phyloP scores from a whole-genome alignment of 305 asterid genomes.

The Fraxinus greggii region DNA sequence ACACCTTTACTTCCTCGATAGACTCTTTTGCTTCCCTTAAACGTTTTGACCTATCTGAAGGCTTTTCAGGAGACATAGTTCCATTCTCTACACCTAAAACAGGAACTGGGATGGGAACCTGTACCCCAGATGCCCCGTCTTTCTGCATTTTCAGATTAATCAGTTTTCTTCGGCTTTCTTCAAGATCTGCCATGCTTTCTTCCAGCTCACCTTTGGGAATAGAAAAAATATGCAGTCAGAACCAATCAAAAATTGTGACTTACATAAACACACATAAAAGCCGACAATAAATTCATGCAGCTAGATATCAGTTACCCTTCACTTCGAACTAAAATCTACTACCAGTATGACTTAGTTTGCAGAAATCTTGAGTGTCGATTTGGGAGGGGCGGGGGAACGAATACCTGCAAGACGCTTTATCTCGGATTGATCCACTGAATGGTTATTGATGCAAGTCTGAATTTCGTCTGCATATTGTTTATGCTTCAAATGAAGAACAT shows the following conservation, averaged over 20 bases:
- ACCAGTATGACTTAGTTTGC: constrained; percentile 5
- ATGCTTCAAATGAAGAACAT: constrained; percentile 66
- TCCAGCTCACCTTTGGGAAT: constrained; percentile 73
- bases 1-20: constrained; percentile 78
- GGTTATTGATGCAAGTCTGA: constrained; percentile 56
- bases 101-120: constrained; percentile 59
- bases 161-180: constrained; percentile 89
- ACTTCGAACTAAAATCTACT: constrained; percentile 21
- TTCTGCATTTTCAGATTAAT: constrained; percentile 80
- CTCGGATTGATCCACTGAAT: constrained; percentile 65
- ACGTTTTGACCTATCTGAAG: constrained; percentile 65
- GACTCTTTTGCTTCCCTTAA: constrained; percentile 70
- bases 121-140: constrained; percentile 62
- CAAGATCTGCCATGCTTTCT: constrained; percentile 86
- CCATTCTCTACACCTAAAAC: constrained; percentile 62
- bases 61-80: constrained; percentile 70
- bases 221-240: constrained; percentile 24
- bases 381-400: constrained; percentile 6
- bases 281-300: constrained; percentile 14
- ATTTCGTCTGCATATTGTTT: constrained; percentile 68
- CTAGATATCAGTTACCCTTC: constrained; percentile 13
- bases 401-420: constrained; percentile 73
- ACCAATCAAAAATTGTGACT: constrained; percentile 19
- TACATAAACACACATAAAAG: constrained; percentile 7
- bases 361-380: not conserved